Conservation (phyloP, 148 eudicot species). For the Fagopyrum homotropicum region DNA sequence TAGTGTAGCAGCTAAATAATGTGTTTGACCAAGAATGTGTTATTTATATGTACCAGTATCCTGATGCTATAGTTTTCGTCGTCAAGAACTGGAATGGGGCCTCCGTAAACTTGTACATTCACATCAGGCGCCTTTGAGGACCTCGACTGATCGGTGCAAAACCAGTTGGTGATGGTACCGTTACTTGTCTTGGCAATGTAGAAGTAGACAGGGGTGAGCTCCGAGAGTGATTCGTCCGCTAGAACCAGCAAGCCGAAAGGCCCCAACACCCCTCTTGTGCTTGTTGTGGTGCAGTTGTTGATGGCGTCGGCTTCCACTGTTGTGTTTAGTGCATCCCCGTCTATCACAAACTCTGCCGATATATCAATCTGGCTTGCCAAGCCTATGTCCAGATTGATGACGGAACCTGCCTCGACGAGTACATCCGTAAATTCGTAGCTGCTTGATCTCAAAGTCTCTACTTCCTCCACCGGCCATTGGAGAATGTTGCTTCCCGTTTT, state of each 20-base stretch:
- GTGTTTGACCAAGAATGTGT: no score
- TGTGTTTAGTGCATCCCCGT: slow-evolving; percentile 35
- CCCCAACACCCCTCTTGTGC: slow-evolving; percentile 52
- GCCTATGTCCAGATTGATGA: slow-evolving; percentile 44
- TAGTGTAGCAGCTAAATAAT: no score
- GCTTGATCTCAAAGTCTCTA: slow-evolving; percentile 50
- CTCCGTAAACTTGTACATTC: slow-evolving; percentile 50
- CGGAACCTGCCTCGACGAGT: slow-evolving; percentile 53
- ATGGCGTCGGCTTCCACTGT: slow-evolving; percentile 41
- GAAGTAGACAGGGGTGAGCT: slow-evolving; percentile 77
- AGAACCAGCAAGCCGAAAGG: slow-evolving; percentile 84
- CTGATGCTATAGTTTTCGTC: slow-evolving; percentile 61
- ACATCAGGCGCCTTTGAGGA: slow-evolving; percentile 64
- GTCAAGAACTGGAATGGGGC: slow-evolving; percentile 62
- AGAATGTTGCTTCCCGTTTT: slow-evolving; percentile 68
- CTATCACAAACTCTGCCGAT: slow-evolving; percentile 55
- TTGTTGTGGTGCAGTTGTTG: slow-evolving; percentile 57
- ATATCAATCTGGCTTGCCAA: slow-evolving; percentile 75
- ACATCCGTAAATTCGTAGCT: slow-evolving; percentile 25
- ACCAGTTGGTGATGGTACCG: slow-evolving; percentile 51
- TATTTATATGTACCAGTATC: slow-evolving; percentile 39
- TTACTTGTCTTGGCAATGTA: slow-evolving; percentile 53
- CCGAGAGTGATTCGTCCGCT: slow-evolving; percentile 58
- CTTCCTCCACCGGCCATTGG: slow-evolving; percentile 80
- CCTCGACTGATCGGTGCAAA: slow-evolving; percentile 81